These are phyloP conservation scores for Aspergillus viridinutans DNA, from an alignment of 2,329 filamentous ascomycete genomes.

Conservation along the genomic window DNA sequence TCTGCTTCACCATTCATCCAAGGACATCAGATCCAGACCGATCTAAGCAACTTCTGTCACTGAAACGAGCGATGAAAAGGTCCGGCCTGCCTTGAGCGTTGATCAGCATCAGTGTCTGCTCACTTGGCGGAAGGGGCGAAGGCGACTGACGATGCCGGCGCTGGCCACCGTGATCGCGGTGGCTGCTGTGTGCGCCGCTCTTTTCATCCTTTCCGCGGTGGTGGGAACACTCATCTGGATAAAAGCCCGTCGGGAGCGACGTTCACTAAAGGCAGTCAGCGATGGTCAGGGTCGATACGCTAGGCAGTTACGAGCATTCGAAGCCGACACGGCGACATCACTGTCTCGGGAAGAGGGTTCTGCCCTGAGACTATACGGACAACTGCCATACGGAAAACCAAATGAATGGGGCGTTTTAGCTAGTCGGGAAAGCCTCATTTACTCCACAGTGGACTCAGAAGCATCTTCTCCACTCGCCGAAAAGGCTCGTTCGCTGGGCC, in stretches of 20 bases:
- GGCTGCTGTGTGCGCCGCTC: conserved; percentile 29
- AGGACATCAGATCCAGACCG: background rate
- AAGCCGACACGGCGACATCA: conserved; percentile 28
- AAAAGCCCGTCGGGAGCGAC: conserved; percentile 31
- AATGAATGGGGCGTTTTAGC: conserved; percentile 33
- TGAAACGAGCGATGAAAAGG: background rate
- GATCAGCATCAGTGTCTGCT: background rate
- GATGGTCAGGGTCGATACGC: conserved; percentile 18
- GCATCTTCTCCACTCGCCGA: conserved; percentile 20
- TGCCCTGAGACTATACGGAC: conserved; percentile 28
- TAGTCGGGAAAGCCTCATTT: conserved; percentile 29
- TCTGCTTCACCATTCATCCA: background rate
- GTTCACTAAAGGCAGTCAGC: conserved; percentile 23
- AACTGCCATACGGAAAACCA: conserved; percentile 32
- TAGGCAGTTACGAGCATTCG: conserved; percentile 19
- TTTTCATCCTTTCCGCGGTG: conserved; percentile 31
- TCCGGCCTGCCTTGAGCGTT: background rate
- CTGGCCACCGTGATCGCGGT: conserved; percentile 32
- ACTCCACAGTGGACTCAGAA: conserved; percentile 17
- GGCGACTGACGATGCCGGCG: conserved; percentile 26
- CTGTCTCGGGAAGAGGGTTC: conserved; percentile 30
- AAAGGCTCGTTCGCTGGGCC: conserved; percentile 28
- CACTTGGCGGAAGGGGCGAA: background rate
- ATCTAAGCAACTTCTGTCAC: background rate
- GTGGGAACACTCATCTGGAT: conserved; percentile 33